phyloP scores from a whole-genome alignment of 768 basidiomycete species.

The Auricularia sp. region DNA sequence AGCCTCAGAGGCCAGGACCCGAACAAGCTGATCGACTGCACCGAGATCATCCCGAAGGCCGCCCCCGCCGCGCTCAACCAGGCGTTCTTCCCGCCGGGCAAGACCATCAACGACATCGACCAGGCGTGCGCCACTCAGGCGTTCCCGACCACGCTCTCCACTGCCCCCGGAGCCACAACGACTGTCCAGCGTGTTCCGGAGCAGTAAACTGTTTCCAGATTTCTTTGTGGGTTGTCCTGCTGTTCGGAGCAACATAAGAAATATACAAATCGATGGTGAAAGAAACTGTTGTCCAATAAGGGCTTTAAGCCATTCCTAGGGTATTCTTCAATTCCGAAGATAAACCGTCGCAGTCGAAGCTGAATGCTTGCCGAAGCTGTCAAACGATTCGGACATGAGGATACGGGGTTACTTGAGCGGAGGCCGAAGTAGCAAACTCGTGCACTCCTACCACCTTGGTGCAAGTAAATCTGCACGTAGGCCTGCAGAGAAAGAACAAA shows the following conservation, averaged over 20 bases:
- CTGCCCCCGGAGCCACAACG: background rate
- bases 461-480: too few species aligned
- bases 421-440: too few species aligned
- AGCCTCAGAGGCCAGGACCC: background rate
- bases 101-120: background rate
- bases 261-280: too few species aligned
- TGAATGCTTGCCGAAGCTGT: too few species aligned
- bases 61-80: background rate
- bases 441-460: too few species aligned
- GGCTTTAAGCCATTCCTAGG: too few species aligned
- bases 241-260: background rate
- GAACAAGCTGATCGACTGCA: slow-evolving; percentile 3
- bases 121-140: background rate
- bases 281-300: too few species aligned
- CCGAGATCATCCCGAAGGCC: slow-evolving; percentile 2
- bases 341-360: too few species aligned
- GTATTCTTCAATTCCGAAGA: too few species aligned
- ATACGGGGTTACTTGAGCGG: too few species aligned
- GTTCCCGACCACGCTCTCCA: background rate
- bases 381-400: too few species aligned
- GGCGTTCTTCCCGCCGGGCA: background rate
- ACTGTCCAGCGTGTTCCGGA: background rate
- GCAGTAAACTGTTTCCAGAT: background rate
- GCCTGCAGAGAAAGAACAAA: too few species aligned
- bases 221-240: background rate